Evolutionary conservation across 371 early-diverging fungal genomes (phyloP), one percentile per base, ranked within the genome.

Genomic region (Polyrhizophydium stewartii): DNA sequence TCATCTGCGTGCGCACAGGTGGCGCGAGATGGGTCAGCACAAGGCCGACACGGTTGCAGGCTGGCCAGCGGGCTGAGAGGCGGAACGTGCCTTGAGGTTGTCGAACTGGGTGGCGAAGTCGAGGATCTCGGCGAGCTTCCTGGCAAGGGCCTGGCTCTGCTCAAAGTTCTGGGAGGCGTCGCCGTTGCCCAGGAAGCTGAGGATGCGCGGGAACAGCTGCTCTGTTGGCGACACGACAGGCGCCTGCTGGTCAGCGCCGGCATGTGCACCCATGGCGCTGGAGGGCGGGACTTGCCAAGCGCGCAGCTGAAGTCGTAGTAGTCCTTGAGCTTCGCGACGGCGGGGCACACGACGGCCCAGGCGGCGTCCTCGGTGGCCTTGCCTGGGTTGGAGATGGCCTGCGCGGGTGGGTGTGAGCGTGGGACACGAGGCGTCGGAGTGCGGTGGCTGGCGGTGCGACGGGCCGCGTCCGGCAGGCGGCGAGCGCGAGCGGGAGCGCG

Each of bases 101-200:
- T 94, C 96, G 75, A 94, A 95, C 50, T 87, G 87, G 69, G 92
- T 89, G 28, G 87, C 87, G 67, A 92, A 92, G 63, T 89, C 86
- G 35, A 96, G 78, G 37, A 94, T 73, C 49, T 92, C 87, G 28
- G 90, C 92, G 62, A 94, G 73, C 46, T 86, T 75, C 60, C 83
- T 85, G 12, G 92, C 88, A 41, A 90, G 76, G 16, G 90, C 90
- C 66, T 86, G 92, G 65, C 89, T 81, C 40, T 72, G 68, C 71
- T 90, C 90, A 31, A 92, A 65, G 65, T 84, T 87, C 37, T 79
- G 72, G 56, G 74, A 72, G 43, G 86, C 75, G 41, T 61, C 66
- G n/a, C 85, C 88, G 58, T 78, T 75, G 70, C 92, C 91, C 6
- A 93, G 77, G 50, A 86, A 87, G 38, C 81, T 71, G 60, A 93